Percentiles rank a stretch among this genome's conserved stretches.
phyloP scores from a whole-genome alignment of 345 rosid species.

The Fremontodendron californicum region DNA sequence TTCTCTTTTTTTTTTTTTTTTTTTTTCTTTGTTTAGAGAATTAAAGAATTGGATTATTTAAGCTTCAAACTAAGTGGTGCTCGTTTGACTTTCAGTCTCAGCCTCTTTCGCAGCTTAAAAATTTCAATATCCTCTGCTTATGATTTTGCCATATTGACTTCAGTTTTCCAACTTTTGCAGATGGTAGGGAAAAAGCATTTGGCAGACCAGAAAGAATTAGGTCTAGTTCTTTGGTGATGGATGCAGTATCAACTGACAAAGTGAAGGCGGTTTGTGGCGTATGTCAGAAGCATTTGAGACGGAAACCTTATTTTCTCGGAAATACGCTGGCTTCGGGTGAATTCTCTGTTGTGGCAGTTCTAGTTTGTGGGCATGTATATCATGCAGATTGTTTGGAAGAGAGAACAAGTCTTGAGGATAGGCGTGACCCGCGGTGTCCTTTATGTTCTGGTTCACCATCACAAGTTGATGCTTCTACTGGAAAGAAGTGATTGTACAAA shows the following conservation, averaged over 20 bases:
- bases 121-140: background rate
- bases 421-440: constrained; percentile 50
- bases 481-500: constrained; percentile 24
- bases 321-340: constrained; percentile 33
- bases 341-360: constrained; percentile 48
- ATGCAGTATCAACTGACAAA: constrained; percentile 28
- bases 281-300: constrained; percentile 47
- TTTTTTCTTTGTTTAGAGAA: background rate
- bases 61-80: background rate
- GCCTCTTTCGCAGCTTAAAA: background rate
- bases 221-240: constrained; percentile 10
- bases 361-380: constrained; percentile 63
- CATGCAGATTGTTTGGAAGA: constrained; percentile 64
- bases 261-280: constrained; percentile 45
- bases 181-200: constrained; percentile 33
- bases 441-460: constrained; percentile 29
- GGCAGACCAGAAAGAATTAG: constrained; percentile 38
- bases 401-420: constrained; percentile 36
- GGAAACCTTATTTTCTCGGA: constrained; percentile 42
- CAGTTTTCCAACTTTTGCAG: constrained; percentile 24
- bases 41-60: constrained; percentile 1
- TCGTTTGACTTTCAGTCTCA: background rate
- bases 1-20: no score
- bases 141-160: background rate
- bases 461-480: constrained; percentile 20